phyloP scores from a whole-genome alignment of 2,329 filamentous ascomycete genomes.

The Scedosporium apiospermum region DNA sequence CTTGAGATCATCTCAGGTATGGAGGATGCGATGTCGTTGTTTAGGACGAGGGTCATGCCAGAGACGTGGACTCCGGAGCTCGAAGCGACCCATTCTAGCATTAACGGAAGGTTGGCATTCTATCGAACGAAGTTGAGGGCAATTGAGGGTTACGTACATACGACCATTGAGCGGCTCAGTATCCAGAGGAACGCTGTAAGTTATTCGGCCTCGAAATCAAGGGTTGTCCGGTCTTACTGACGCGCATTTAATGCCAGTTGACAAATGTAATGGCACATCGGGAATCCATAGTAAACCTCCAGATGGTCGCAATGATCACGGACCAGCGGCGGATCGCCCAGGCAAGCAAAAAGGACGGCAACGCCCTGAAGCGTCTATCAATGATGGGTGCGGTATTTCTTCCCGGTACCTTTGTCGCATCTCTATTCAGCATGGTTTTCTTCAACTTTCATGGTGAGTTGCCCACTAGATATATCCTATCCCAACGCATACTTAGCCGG shows the following conservation, averaged over 20 bases:
- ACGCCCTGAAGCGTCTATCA: slow-evolving; percentile 56
- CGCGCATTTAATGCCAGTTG: slow-evolving; percentile 28
- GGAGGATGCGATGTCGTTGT: slow-evolving; percentile 35
- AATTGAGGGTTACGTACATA: slow-evolving; percentile 53
- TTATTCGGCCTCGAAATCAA: slow-evolving; percentile 6
- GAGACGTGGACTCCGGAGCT: slow-evolving; percentile 17
- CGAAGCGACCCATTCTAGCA: slow-evolving; percentile 39
- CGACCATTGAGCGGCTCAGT: slow-evolving; percentile 49
- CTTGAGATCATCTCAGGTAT: slow-evolving; percentile 41
- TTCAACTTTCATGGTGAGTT: slow-evolving; percentile 43
- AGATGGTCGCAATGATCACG: slow-evolving; percentile 41
- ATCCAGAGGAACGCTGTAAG: slow-evolving; percentile 52
- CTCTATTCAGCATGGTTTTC: slow-evolving; percentile 58
- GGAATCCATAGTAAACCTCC: slow-evolving; percentile 53
- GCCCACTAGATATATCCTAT: slow-evolving; percentile 8
- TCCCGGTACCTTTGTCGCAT: slow-evolving; percentile 53
- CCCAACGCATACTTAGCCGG: neutral
- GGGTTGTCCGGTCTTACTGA: neutral
- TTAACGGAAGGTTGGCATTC: slow-evolving; percentile 46
- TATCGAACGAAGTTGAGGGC: slow-evolving; percentile 51
- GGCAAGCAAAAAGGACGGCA: slow-evolving; percentile 51
- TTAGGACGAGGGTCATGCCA: slow-evolving; percentile 16
- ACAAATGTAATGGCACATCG: slow-evolving; percentile 60
- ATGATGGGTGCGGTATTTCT: slow-evolving; percentile 54
- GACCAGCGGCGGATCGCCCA: slow-evolving; percentile 51